Base-by-base conservation (phyloP, 2,329 filamentous ascomycete genomes). In the Teratosphaeria pseudoeucalypti region DNA sequence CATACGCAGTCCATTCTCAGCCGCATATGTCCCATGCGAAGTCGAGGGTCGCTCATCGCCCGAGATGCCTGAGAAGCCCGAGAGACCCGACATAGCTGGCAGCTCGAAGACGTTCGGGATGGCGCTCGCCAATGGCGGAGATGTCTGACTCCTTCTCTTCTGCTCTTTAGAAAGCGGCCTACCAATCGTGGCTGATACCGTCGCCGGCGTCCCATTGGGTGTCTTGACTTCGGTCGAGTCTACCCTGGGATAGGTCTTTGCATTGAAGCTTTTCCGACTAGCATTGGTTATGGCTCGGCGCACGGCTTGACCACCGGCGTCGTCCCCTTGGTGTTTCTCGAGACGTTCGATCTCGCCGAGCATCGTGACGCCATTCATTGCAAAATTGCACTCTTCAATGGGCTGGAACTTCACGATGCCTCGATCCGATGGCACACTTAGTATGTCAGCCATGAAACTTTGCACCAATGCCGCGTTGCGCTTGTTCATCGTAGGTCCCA, bases 391-490 rank as follows among this genome's bases (percentile, higher is more conserved):
- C 67, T 92, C 89, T 0, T 81, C 72, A 4, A 90, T 82, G 0
- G 86, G 76, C 6, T 85, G 74, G 67, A 92, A 96, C 37, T 85
- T 84, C 59, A 96, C 75, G 37, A 91, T 79, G 1, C 91, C 90
- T 47, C 89, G 82, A 0, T 82, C 77, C 0, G 85, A 73, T 0
- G 79, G 68, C 2, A 95, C 88, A 1, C 83, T 82, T 0, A 95
- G 77, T 0, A 85, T 79, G 27, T 90, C 86, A 14, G 85, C 79
- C 72, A 96, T 81, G 71, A 88, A 86, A n/a, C 78, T 79, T 70
- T 94, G 89, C 3, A 95, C 82, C 19, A 95, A 75, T n/a, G 81
- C 80, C 0, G 89, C 85, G 72, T 92, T 94, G 63, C 90, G 84
- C 71, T 88, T 88, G 75, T 96, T 96, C 57, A 84, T 89, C 3